Percentiles rank a stretch among this genome's conserved stretches.
phyloP scores from a whole-genome alignment of 371 early-diverging fungal species.

The Rhizomucor pusillus region DNA sequence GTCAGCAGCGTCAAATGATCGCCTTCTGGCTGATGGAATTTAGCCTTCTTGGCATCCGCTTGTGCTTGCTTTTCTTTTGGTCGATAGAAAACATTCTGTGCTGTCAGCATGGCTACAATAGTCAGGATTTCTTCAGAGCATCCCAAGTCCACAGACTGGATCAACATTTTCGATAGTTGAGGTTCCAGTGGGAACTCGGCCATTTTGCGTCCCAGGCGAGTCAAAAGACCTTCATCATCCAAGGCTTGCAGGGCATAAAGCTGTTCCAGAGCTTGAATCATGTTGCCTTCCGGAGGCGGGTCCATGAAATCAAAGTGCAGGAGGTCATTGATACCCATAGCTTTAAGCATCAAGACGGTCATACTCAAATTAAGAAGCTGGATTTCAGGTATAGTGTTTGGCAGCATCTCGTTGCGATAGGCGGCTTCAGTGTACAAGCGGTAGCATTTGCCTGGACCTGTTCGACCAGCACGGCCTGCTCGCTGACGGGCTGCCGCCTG shows the following conservation, averaged over 20 bases:
- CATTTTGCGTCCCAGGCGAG: conserved; percentile 94
- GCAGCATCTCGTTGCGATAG: conserved; percentile 95
- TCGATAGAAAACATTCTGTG: conserved; percentile 92
- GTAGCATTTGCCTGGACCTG: conserved; percentile 96
- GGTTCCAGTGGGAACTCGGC: conserved; percentile 98
- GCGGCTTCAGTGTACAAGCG: conserved; percentile 96
- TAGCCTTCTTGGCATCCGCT: conserved; percentile 94
- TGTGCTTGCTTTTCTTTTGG: conserved; percentile 95
- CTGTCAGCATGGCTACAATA: conserved; percentile 95
- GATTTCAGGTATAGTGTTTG: conserved; percentile 97
- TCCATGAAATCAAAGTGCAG: conserved; percentile 97
- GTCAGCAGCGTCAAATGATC: conserved; percentile 95
- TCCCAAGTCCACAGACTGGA: conserved; percentile 85
- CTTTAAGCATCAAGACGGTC: conserved; percentile 90
- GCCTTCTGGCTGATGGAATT: conserved; percentile 97
- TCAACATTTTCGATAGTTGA: conserved; percentile 89
- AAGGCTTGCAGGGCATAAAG: conserved; percentile 94
- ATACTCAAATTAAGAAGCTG: conserved; percentile 93
- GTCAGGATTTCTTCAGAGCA: conserved; percentile 97
- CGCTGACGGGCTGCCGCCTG: conserved; percentile 97
- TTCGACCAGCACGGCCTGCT: conserved; percentile 98
- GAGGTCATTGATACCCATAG: conserved; percentile 96
- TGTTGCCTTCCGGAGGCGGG: conserved; percentile 91
- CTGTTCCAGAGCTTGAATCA: conserved; percentile 91
- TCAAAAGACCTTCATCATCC: conserved; percentile 91